Percentiles rank a stretch among this genome's conserved stretches.
Evolutionary conservation across 2,329 filamentous ascomycete species (phyloP).

Genomic region (Pestalotiopsis sp.): DNA sequence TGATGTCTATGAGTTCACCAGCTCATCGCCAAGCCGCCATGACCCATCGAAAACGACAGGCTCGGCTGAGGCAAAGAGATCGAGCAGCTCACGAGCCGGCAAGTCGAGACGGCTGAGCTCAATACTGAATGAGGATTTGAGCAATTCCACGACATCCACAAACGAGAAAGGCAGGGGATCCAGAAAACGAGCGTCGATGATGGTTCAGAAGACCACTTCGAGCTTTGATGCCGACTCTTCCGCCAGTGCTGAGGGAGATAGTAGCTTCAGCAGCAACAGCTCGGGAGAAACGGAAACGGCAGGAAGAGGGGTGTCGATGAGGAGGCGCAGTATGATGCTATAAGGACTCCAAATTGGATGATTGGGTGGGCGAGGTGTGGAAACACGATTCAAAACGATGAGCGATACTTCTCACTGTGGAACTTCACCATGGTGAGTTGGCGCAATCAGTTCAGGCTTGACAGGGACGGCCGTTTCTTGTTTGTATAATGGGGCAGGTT

Average conservation of each 20-base stretch:
- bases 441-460: conserved; percentile 12
- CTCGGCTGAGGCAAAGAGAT: conserved; percentile 20
- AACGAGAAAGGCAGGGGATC: conserved; percentile 22
- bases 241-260: conserved; percentile 31
- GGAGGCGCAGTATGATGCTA: conserved; percentile 62
- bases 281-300: conserved; percentile 26
- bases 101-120: conserved; percentile 41
- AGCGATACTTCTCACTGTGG: too few species aligned
- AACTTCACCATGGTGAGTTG: neutral
- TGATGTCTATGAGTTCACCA: conserved; percentile 58
- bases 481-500: conserved; percentile 8
- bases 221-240: conserved; percentile 23
- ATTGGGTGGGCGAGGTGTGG: too few species aligned
- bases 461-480: neutral
- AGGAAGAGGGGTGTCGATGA: conserved; percentile 30
- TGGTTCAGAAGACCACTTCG: conserved; percentile 34
- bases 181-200: conserved; percentile 45
- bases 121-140: conserved; percentile 34
- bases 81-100: conserved; percentile 30
- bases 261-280: conserved; percentile 28
- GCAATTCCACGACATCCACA: conserved; percentile 27
- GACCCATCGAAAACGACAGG: conserved; percentile 17
- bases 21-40: conserved; percentile 40
- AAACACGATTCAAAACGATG: too few species aligned
- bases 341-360: conserved; percentile 32